These are phyloP conservation scores for Cucurbita moschata DNA, from an alignment of 306 rosid species.

Conservation along the genomic window DNA sequence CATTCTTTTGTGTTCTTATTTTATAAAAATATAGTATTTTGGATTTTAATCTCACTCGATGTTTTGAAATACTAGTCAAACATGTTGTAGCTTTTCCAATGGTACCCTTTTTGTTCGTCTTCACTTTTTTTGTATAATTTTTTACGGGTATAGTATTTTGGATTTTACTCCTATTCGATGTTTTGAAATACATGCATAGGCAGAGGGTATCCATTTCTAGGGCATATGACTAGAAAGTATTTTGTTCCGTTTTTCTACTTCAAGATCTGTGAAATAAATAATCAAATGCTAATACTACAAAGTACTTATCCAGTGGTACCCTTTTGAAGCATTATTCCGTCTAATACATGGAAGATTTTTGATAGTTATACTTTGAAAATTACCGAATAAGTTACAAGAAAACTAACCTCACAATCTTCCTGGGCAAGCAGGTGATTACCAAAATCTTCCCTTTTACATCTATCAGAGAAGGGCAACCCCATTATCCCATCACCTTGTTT, in stretches of 20 bases:
- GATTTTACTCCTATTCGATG: neutral
- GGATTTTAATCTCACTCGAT: neutral
- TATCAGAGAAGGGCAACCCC: conserved; percentile 21
- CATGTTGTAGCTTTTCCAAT: neutral
- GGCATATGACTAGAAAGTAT: neutral
- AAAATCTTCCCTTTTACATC: conserved; percentile 16
- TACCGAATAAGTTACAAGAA: neutral
- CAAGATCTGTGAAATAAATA: neutral
- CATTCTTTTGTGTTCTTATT: neutral
- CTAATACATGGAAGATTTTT: neutral
- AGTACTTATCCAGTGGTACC: neutral
- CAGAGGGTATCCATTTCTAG: neutral
- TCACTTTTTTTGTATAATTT: neutral
- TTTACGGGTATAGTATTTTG: neutral
- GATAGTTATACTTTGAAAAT: neutral
- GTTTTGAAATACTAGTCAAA: neutral
- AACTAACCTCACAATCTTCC: conserved; percentile 47
- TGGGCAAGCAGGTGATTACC: conserved; percentile 26
- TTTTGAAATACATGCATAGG: neutral
- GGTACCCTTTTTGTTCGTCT: neutral
- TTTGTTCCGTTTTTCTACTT: neutral
- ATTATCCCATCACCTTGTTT: conserved; percentile 29
- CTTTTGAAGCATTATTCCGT: neutral
- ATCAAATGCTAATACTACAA: neutral
- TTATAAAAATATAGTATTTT: too few relatives aligned